A percentile compares a stretch with the other conserved stretches of the same genome.
Evolutionary conservation across 805 yeast genomes (phyloP).

Genomic region (Zygosaccharomyces bisporus): DNA sequence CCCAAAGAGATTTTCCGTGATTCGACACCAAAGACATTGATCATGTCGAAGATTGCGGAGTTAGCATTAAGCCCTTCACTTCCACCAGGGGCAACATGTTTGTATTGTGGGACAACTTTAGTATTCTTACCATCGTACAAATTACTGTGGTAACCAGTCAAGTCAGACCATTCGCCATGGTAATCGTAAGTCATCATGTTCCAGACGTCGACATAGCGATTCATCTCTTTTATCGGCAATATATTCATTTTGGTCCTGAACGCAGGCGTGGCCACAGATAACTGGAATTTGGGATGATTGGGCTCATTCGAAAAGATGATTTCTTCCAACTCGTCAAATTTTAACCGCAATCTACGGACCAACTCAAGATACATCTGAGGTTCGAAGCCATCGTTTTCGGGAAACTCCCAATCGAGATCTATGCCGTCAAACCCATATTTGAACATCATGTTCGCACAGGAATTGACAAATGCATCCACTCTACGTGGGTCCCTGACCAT

Average conservation of each 20-base stretch:
- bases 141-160: conserved; percentile 68
- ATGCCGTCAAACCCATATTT: conserved; percentile 78
- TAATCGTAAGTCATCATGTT: conserved; percentile 92
- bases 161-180: conserved; percentile 68
- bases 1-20: conserved; percentile 65
- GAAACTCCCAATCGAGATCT: conserved; percentile 95
- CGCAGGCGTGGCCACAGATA: conserved; percentile 79
- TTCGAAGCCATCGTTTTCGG: conserved; percentile 44
- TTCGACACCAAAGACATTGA: conserved; percentile 39
- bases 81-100: conserved; percentile 11
- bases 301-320: conserved; percentile 16
- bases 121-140: conserved; percentile 34
- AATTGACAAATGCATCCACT: conserved; percentile 45
- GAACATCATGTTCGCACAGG: conserved; percentile 46
- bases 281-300: conserved; percentile 36
- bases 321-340: conserved; percentile 40
- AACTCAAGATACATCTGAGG: conserved; percentile 44
- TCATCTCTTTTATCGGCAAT: conserved; percentile 52
- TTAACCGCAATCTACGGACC: conserved; percentile 39
- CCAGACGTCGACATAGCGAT: conserved; percentile 59
- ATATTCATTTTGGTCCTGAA: conserved; percentile 43
- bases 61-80: conserved; percentile 44
- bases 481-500: conserved; percentile 39
- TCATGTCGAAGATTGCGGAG: conserved; percentile 45
- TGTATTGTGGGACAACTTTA: conserved; percentile 7